These are phyloP conservation scores for Periconia sp. DNA, from an alignment of 2,329 filamentous ascomycete species.

Conservation along the genomic window DNA sequence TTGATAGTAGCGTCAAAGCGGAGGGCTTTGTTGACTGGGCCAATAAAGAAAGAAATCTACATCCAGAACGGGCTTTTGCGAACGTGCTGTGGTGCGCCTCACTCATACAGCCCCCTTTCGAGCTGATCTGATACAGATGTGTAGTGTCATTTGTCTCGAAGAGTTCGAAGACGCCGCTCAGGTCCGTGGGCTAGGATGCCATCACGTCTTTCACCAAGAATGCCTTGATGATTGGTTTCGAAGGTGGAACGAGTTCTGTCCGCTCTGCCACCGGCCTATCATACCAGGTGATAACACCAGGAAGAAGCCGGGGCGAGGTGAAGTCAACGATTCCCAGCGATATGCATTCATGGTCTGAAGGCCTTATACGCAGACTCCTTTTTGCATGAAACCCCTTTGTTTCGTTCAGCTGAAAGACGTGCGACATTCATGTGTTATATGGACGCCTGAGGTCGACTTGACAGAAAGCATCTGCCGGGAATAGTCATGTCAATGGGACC, in stretches of 20 bases:
- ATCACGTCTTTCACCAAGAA: slow-evolving; percentile 44
- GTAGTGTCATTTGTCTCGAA: slow-evolving; percentile 46
- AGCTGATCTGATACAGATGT: slow-evolving; percentile 9
- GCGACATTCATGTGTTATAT: no score
- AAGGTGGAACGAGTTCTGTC: slow-evolving; percentile 45
- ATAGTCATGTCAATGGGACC: no score
- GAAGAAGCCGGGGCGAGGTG: slow-evolving; percentile 13
- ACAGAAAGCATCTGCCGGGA: no score
- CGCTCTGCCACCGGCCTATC: slow-evolving; percentile 46
- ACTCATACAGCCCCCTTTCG: not conserved
- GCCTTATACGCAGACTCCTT: no score
- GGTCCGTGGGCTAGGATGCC: slow-evolving; percentile 42
- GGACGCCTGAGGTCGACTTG: no score
- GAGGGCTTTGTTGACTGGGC: slow-evolving; percentile 43
- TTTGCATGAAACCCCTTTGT: no score
- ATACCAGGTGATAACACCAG: slow-evolving; percentile 29
- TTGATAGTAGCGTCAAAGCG: slow-evolving; percentile 38
- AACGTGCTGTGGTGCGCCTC: slow-evolving; percentile 33
- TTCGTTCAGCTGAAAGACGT: no score
- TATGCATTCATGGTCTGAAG: slow-evolving; percentile 35
- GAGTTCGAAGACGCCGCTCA: slow-evolving; percentile 39
- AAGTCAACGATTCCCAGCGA: slow-evolving; percentile 20
- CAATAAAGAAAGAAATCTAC: slow-evolving; percentile 26
- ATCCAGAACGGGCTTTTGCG: slow-evolving; percentile 19
- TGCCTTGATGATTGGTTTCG: slow-evolving; percentile 48